phyloP scores from a whole-genome alignment of 2,329 filamentous ascomycete species.

The Corynespora cassiicola region DNA sequence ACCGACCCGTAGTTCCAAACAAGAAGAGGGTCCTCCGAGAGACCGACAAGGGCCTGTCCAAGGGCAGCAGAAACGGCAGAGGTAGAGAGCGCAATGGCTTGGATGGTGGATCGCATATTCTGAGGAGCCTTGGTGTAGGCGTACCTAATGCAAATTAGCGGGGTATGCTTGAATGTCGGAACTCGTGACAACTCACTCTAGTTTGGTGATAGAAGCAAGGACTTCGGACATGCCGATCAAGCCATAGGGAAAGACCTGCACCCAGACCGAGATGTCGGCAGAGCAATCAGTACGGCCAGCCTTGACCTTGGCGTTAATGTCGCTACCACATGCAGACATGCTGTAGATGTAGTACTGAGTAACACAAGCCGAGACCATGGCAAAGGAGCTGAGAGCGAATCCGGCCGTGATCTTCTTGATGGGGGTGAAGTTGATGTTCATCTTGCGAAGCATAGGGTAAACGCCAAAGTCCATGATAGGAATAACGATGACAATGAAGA shows the following conservation, averaged over 20 bases:
- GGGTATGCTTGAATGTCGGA: constrained; percentile 65
- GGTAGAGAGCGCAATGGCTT: constrained; percentile 43
- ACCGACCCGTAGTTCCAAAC: constrained; percentile 37
- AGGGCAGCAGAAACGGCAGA: constrained; percentile 40
- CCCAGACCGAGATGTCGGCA: constrained; percentile 60
- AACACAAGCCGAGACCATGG: constrained; percentile 65
- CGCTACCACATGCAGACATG: constrained; percentile 31
- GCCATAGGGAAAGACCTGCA: constrained; percentile 60
- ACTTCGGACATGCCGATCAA: constrained; percentile 67
- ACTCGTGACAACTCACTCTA: constrained; percentile 66
- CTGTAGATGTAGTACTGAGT: constrained; percentile 62
- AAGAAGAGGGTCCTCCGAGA: constrained; percentile 40
- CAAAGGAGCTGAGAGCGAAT: constrained; percentile 69
- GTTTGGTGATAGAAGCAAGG: constrained; percentile 71
- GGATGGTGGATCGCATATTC: constrained; percentile 61
- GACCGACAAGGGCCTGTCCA: constrained; percentile 37
- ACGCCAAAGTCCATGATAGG: constrained; percentile 67
- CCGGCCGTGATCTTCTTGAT: constrained; percentile 78
- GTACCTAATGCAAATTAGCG: constrained; percentile 13
- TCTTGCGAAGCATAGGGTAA: constrained; percentile 72
- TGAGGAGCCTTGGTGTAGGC: constrained; percentile 58
- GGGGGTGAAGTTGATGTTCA: constrained; percentile 71
- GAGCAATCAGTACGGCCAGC: constrained; percentile 50
- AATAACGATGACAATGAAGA: constrained; percentile 73
- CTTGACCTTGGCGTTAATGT: constrained; percentile 35